Evolutionary conservation across 805 yeast genomes (phyloP), one percentile per base, ranked within the genome.

Genomic region (Teunomyces lycoperdinae): DNA sequence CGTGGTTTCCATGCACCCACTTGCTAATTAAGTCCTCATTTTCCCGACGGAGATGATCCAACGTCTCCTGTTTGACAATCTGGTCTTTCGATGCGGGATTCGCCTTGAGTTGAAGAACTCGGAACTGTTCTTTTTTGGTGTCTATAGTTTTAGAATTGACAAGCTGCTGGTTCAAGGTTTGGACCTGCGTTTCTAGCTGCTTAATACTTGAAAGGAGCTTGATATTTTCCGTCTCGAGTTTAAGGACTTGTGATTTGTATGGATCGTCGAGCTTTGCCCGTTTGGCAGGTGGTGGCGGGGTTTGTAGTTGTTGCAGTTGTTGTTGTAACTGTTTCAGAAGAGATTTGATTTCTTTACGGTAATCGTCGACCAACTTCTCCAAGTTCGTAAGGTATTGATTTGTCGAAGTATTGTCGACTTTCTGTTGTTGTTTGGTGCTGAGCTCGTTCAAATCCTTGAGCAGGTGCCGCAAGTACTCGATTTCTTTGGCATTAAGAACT

Each of bases 81-180:
- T 87, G 91, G 53, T 84, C 85, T 11, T 71, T 71, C 2, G 74
- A 47, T 10, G 83, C 74, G 1, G 96, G 95, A 60, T 85, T 87
- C 29, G 79, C 75, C 41, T 84, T 74, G 48, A 87, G 64, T 61
- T 86, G 86, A 10, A 89, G 62, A 2, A 88, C 73, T 44, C 83
- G 75, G 1, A 74, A 50, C 27, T 62, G 52, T 8, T 58, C 50
- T 29, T 52, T 54, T 40, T 62, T 61, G 7, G 46, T 8, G 14
- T 61, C 52, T 3, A 67, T 47, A n/a, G 49, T 40, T 14, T 57
- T 52, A 4, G 57, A 44, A 27, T 69, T 51, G 2, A 67, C 57
- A 32, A 69, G 43, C 44, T 76, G 77, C 13, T 66, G 63, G 9
- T 71, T 64, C 35, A 79, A 57, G 1, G 63, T 50, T 3, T 59